A percentile compares a stretch with the other conserved stretches of the same genome.
These are phyloP conservation scores for Leccinum subspadiceum DNA, from an alignment of 1,284 basidiomycete species.

Conservation along the genomic window DNA sequence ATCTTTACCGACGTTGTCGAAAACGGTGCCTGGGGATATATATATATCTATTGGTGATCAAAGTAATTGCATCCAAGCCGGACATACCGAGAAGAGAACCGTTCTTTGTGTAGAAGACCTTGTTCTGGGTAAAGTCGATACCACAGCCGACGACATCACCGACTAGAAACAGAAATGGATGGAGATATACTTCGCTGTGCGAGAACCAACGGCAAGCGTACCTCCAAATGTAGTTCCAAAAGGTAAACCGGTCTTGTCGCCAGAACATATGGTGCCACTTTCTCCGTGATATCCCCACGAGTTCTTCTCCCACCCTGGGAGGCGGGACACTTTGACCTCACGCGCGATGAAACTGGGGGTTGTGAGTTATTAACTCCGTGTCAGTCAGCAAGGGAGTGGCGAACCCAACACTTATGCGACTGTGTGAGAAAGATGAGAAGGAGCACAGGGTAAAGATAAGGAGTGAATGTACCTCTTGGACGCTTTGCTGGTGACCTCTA, in stretches of 20 bases:
- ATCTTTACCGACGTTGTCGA: conserved; percentile 68
- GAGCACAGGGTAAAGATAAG: conserved; percentile 10
- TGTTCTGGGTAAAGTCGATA: conserved; percentile 77
- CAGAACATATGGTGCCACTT: conserved; percentile 78
- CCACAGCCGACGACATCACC: conserved; percentile 89
- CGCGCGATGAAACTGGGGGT: conserved; percentile 45
- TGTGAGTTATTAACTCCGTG: conserved; percentile 9
- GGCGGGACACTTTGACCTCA: conserved; percentile 64
- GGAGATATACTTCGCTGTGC: not conserved
- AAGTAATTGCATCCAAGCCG: conserved; percentile 1
- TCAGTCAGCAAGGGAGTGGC: conserved; percentile 18
- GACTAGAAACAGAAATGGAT: conserved; percentile 41
- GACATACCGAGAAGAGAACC: conserved; percentile 70
- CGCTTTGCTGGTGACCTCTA: conserved; percentile 71
- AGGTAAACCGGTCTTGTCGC: conserved; percentile 67
- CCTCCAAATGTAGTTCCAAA: conserved; percentile 78
- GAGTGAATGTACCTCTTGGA: conserved; percentile 60
- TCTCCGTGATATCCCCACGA: conserved; percentile 98
- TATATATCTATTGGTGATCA: conserved; percentile 10
- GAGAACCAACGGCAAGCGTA: conserved; percentile 36
- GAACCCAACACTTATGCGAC: conserved; percentile 80
- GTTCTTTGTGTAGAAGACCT: conserved; percentile 90
- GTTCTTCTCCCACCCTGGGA: conserved; percentile 86
- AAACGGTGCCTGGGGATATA: conserved; percentile 54
- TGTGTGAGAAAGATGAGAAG: conserved; percentile 31